Base-by-base conservation (phyloP, 2,329 filamentous ascomycete genomes). In the Fragosphaeria purpurea region DNA sequence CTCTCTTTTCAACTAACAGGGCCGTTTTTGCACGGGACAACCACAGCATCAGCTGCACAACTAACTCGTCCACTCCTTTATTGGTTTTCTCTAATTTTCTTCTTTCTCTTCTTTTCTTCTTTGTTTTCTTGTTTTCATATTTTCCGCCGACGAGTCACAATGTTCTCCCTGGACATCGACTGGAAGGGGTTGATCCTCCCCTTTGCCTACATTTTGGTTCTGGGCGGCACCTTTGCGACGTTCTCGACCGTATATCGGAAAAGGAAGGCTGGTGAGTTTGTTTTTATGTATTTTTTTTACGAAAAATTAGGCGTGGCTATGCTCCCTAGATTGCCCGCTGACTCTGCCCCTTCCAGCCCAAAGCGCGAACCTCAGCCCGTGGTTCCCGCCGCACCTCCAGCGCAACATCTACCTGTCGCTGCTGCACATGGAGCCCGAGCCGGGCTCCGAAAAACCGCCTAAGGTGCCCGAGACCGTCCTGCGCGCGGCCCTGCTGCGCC, bases 341-440 rank as follows among this genome's bases (percentile, higher is more conserved):
- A 42, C 13, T 6, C 12, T 9, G 6, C n/a, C 30, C 2, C 41
- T 50, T 9, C 50, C 58, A 89, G 86, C 75, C 57, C 82, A 88
- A 71, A 85, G 86, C 61, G 85, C 88, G 49, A 88, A 86, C 59
- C 82, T 98, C 55, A 88, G 86, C 58, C 89, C 91, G 59, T 98
- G 93, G 91, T 98, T 98, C 69, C 83, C 85, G 31, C 79, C 85
- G 48, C 90, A 98, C 66, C 75, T 94, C 47, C 86, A 93, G 69
- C 87, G 91, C 68, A 90, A 98, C 68, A 81, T 98, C 64, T 98
- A 97, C 74, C 80, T 95, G 54, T 89, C 89, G 43, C 82, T 98
- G 41, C 76, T 96, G 47, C 89, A 98, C 70, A 77, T 93, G 63
- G 77, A 80, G 50, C 74, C 79, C 50, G 57, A 51, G 37, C 32